Base-by-base conservation (phyloP, 208 protist genomes). In the Trypanosoma lewisi region DNA sequence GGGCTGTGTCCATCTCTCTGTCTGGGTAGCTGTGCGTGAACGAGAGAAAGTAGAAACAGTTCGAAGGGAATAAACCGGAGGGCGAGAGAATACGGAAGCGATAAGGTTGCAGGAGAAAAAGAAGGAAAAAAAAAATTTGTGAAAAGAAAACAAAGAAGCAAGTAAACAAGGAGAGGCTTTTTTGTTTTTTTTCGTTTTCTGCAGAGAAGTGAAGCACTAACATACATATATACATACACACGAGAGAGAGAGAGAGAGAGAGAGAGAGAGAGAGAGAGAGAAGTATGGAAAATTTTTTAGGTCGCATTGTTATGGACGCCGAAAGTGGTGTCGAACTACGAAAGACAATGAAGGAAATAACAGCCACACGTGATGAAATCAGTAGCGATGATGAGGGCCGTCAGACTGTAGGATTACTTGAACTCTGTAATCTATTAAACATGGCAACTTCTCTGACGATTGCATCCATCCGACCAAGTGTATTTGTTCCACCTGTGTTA, bases 371-470 rank as follows among this genome's bases (percentile, higher is more conserved):
- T 7, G 75, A 69, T 17, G 61, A 75, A 23, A 73, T 93, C 52
- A 77, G 33, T 59, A 91, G 80, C 55, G 57, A 62, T 0, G 80
- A 94, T 55, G 85, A 93, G 31, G 67, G 51, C 37, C 55, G 56
- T 12, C 75, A 87, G 62, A 78, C 78, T 65, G 36, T 52, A 17
- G 86, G 75, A 4, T 62, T 97, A 28, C 52, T 77, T 14, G 75
- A 93, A 68, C 75, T 98, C 21, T 98, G 94, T 80, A 85, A 97
- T 54, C n/a, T 90, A 50, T 78, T 98, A 2, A 95, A 91, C 23
- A 96, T 97, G 78, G 84, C 81, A 7, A 92, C 78, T 2, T 85
- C 93, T 42, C 68, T 95, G 9, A 89, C 83, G 2, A 61, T 97
- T 7, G 61, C 63, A 17, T 75, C 73, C 9, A 88, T 98, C 65